Percentiles rank a stretch among this genome's conserved stretches.
These are phyloP conservation scores for Raphanus hybrid DNA, from an alignment of 441 rosid genomes.

Conservation along the genomic window DNA sequence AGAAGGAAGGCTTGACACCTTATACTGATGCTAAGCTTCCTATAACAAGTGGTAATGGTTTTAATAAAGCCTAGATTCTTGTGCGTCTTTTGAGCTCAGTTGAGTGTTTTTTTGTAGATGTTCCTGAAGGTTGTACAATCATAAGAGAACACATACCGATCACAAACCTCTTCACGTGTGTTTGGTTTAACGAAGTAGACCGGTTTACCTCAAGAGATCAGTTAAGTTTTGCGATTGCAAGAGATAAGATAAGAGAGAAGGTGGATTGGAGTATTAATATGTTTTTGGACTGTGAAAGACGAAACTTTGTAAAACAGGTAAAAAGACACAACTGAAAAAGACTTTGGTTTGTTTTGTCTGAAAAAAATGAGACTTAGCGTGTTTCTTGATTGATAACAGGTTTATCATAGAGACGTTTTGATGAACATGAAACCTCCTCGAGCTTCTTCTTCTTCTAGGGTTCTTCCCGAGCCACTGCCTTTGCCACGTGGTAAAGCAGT, in stretches of 20 bases:
- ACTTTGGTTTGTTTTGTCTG: background rate
- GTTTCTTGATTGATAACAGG: constrained; percentile 51
- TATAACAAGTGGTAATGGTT: constrained; percentile 72
- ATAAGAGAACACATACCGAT: constrained; percentile 79
- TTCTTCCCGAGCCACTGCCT: constrained; percentile 36
- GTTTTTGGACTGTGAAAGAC: constrained; percentile 94
- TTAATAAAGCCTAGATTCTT: background rate
- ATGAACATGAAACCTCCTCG: constrained; percentile 66
- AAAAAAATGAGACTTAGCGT: background rate
- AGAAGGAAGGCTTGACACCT: constrained; percentile 77
- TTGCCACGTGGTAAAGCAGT: constrained; percentile 32
- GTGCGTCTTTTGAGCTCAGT: background rate
- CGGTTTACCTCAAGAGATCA: constrained; percentile 91
- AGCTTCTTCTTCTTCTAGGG: constrained; percentile 31
- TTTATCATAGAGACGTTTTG: constrained; percentile 74
- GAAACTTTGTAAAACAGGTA: constrained; percentile 92
- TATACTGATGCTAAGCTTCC: constrained; percentile 81
- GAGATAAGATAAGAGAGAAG: constrained; percentile 78
- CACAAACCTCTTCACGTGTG: constrained; percentile 75
- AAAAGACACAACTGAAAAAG: background rate
- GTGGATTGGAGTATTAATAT: constrained; percentile 72
- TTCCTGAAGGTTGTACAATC: constrained; percentile 92
- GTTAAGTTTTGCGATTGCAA: constrained; percentile 76
- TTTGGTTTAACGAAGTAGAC: constrained; percentile 96
- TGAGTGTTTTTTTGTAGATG: constrained; percentile 58